Evolutionary conservation across 768 basidiomycete species (phyloP).

Genomic region (Tulasnella sp.): DNA sequence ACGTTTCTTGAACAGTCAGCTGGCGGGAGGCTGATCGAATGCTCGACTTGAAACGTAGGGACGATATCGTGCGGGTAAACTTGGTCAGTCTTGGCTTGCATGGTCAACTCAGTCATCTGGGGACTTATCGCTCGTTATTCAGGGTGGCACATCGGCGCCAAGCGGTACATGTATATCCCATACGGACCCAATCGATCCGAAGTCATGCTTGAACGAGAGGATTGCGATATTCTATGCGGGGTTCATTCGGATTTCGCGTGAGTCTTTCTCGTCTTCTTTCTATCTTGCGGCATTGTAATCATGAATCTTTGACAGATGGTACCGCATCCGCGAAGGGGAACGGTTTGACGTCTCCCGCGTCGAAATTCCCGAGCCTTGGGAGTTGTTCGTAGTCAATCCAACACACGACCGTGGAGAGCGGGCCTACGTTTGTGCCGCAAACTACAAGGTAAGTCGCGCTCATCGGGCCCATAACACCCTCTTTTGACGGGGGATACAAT

Average conservation of each 20-base stretch:
- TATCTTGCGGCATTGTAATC: not conserved
- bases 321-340: conserved; percentile 4
- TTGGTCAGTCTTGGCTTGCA: not conserved
- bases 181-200: conserved; percentile 7
- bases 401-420: not conserved
- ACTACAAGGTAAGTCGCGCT: conserved; percentile 6
- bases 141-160: conserved; percentile 10
- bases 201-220: not conserved
- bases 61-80: not conserved
- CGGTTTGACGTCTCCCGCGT: conserved; percentile 10
- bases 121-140: not conserved
- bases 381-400: conserved; percentile 1
- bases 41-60: not conserved
- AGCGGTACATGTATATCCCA: conserved; percentile 5
- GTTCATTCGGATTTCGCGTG: conserved; percentile 30
- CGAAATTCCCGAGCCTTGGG: conserved; percentile 20
- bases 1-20: not conserved
- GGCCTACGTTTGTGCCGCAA: conserved; percentile 12
- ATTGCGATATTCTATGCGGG: conserved; percentile 30
- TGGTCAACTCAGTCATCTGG: not conserved
- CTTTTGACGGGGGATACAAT: not conserved
- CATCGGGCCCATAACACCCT: not conserved
- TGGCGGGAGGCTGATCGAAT: not conserved
- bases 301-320: not conserved
- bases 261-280: not conserved